These are phyloP conservation scores for Pyrenophora tritici-repentis DNA, from an alignment of 2,329 filamentous ascomycete genomes.

Conservation along the genomic window DNA sequence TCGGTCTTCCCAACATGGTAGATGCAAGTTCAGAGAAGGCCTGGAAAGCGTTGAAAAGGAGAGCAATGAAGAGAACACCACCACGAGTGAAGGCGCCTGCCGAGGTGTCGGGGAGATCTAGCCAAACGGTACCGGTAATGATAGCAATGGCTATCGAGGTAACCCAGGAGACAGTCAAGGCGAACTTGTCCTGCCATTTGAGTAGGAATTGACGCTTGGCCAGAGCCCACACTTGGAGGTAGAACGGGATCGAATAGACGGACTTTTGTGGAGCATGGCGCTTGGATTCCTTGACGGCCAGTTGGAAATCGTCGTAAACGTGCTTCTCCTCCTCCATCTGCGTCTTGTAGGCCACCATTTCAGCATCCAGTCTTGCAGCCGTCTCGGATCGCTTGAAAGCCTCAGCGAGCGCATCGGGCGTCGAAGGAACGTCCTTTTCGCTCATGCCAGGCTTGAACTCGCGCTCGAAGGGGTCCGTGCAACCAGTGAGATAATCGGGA, in stretches of 20 bases:
- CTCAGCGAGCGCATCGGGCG: conserved; percentile 67
- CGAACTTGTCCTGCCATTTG: conserved; percentile 84
- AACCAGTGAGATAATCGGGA: conserved; percentile 80
- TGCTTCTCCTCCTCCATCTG: conserved; percentile 67
- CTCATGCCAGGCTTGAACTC: conserved; percentile 72
- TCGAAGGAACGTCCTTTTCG: conserved; percentile 69
- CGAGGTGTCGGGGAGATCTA: conserved; percentile 66
- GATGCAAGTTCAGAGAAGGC: conserved; percentile 77
- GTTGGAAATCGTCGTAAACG: conserved; percentile 74
- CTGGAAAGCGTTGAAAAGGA: conserved; percentile 87
- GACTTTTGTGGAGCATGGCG: conserved; percentile 73
- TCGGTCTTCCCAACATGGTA: conserved; percentile 75
- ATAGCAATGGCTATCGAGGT: conserved; percentile 75
- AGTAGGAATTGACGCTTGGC: conserved; percentile 84
- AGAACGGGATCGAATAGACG: conserved; percentile 82
- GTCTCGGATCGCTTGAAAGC: conserved; percentile 72
- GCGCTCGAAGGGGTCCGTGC: conserved; percentile 82
- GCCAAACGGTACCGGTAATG: conserved; percentile 78
- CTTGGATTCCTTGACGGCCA: conserved; percentile 78
- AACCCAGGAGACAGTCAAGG: conserved; percentile 73
- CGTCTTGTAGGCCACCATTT: conserved; percentile 73
- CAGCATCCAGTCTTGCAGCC: conserved; percentile 61
- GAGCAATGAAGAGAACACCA: conserved; percentile 77
- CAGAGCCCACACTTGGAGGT: conserved; percentile 79
- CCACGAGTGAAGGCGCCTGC: conserved; percentile 80